A percentile compares a stretch with the other conserved stretches of the same genome.
Evolutionary conservation across 106 monocot genomes (phyloP).

Genomic region (Dendrobium nobile): DNA sequence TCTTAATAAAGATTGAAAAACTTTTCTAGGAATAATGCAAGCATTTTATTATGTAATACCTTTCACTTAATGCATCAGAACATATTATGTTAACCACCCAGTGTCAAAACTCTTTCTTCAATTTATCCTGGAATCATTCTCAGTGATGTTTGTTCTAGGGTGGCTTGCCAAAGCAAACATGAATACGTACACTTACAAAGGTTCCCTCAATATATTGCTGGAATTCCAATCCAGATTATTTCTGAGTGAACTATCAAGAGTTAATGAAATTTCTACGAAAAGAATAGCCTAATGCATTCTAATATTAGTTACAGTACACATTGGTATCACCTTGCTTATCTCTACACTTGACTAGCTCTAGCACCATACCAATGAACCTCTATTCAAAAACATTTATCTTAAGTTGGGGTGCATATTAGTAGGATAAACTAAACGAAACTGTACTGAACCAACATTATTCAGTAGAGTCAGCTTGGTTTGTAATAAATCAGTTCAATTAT

Average conservation of each 20-base stretch:
- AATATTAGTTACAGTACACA: background rate
- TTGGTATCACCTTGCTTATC: background rate
- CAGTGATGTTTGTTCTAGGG: background rate
- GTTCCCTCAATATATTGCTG: background rate
- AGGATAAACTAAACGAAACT: too few species aligned
- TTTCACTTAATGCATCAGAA: background rate
- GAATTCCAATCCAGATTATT: background rate
- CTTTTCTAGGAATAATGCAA: background rate
- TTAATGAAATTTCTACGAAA: too few species aligned
- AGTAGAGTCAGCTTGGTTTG: too few species aligned
- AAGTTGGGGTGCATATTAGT: too few species aligned
- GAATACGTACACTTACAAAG: background rate
- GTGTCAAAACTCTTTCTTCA: background rate
- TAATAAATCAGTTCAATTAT: too few species aligned
- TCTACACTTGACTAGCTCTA: background rate
- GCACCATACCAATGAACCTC: background rate
- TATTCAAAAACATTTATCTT: background rate
- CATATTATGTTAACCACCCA: background rate
- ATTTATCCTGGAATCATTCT: background rate
- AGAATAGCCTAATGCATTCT: background rate
- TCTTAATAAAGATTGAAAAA: background rate
- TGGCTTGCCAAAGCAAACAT: background rate
- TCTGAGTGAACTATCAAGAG: background rate
- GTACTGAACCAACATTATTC: too few species aligned
- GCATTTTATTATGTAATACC: background rate